Conservation (phyloP, 2,329 filamentous ascomycete genomes). For the Botrytis deweyae region DNA sequence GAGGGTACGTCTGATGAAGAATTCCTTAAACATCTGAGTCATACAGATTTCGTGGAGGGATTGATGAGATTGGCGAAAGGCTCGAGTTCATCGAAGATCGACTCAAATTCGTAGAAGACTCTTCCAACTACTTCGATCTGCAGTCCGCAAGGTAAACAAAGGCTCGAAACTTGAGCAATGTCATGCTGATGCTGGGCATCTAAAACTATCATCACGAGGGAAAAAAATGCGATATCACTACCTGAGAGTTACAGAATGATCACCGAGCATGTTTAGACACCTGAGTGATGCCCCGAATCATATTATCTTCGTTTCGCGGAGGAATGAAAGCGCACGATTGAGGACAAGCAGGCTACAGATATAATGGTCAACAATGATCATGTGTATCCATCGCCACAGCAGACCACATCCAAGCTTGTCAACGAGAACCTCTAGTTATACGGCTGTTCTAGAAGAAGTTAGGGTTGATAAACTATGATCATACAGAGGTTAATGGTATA, state of each 20-base stretch:
- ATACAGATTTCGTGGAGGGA: not conserved
- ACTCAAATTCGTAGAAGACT: not conserved
- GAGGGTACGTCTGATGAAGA: not conserved
- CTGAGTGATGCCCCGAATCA: not conserved
- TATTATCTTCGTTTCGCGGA: rapidly evolving
- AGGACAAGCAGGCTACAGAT: not conserved
- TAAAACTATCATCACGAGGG: not conserved
- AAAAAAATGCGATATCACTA: not conserved
- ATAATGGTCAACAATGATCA: not conserved
- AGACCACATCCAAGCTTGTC: not conserved
- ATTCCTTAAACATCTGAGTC: not conserved
- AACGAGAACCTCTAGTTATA: not conserved
- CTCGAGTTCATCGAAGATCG: not conserved
- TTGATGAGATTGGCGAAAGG: not conserved
- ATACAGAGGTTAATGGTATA: too few relatives aligned
- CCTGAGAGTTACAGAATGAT: not conserved
- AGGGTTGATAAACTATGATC: not conserved
- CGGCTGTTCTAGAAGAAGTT: not conserved
- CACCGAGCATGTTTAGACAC: not conserved
- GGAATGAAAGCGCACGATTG: not conserved
- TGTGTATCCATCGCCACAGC: not conserved
- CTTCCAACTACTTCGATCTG: not conserved
- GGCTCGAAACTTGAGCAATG: not conserved
- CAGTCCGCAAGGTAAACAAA: not conserved
- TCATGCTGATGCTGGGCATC: not conserved